Evolutionary conservation across 1,284 basidiomycete genomes (phyloP).

Genomic region (Pisolithus thermaeus): DNA sequence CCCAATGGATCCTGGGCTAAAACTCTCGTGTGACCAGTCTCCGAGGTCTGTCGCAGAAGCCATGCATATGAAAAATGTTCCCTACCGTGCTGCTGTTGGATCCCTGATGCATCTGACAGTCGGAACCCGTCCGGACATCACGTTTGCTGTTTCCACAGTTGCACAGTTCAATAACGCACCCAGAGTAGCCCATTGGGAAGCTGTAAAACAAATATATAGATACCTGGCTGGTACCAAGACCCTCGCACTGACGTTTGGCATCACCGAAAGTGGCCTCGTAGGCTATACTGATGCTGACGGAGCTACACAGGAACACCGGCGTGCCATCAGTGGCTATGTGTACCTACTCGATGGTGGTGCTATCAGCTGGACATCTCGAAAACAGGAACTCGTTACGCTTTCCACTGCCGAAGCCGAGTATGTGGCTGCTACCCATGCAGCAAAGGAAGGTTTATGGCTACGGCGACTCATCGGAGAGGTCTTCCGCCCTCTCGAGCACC

Average conservation of each 20-base stretch:
- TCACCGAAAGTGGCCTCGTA: neutral
- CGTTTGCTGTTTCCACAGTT: neutral
- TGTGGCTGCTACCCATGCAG: neutral
- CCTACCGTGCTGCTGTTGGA: neutral
- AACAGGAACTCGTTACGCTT: too few relatives aligned
- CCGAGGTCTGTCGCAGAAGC: neutral
- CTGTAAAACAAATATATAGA: neutral
- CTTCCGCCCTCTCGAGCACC: neutral
- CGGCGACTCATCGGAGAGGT: neutral
- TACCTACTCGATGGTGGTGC: neutral
- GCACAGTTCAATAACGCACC: neutral
- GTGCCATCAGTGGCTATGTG: neutral
- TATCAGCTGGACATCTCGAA: too few relatives aligned
- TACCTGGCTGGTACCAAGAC: neutral
- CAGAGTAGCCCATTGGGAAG: neutral
- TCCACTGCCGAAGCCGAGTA: neutral
- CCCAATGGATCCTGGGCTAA: neutral
- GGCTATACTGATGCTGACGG: neutral
- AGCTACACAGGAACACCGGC: neutral
- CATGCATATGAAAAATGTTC: neutral
- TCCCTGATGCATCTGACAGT: neutral
- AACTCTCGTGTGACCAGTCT: neutral
- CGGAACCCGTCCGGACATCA: neutral
- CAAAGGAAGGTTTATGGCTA: neutral
- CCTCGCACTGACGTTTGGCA: neutral